These are phyloP conservation scores for Erigeron canadensis DNA, from an alignment of 129 eudicot genomes.

Conservation along the genomic window DNA sequence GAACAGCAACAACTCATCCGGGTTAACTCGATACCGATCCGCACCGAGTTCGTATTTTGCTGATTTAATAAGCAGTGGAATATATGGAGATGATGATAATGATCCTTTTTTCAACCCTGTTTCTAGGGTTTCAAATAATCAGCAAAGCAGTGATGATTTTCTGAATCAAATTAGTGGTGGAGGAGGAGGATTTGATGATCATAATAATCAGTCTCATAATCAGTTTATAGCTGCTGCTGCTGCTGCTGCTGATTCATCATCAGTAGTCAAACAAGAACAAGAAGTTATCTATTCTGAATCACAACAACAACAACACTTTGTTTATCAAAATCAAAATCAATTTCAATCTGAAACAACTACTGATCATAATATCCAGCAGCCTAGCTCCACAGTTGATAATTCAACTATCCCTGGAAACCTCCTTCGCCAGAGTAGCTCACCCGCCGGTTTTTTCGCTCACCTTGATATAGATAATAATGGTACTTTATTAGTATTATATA, in stretches of 20 bases:
- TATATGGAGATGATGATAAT: conserved; percentile 50
- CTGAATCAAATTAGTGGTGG: conserved; percentile 22
- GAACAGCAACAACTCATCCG: conserved; percentile 29
- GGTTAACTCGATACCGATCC: conserved; percentile 68
- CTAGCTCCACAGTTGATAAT: conserved; percentile 29
- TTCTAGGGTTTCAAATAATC: conserved; percentile 35
- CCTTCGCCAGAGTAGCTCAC: conserved; percentile 68
- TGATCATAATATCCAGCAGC: neutral
- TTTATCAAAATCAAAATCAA: conserved; percentile 38
- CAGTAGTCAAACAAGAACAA: conserved; percentile 44
- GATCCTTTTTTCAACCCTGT: conserved; percentile 41
- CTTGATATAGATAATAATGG: conserved; percentile 62
- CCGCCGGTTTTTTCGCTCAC: conserved; percentile 71
- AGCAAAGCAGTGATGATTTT: conserved; percentile 3
- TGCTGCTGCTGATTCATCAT: conserved; percentile 10
- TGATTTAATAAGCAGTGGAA: conserved; percentile 32
- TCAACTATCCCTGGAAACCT: conserved; percentile 40
- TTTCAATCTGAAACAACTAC: conserved; percentile 34
- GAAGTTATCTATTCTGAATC: conserved; percentile 28
- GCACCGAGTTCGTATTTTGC: conserved; percentile 81
- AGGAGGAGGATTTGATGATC: neutral
- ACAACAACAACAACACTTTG: conserved; percentile 35
- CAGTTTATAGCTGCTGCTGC: no score
- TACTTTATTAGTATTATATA: conserved; percentile 17
- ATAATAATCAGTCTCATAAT: neutral